Conservation (phyloP, 2,329 filamentous ascomycete genomes). For the Byssothecium circinans region DNA sequence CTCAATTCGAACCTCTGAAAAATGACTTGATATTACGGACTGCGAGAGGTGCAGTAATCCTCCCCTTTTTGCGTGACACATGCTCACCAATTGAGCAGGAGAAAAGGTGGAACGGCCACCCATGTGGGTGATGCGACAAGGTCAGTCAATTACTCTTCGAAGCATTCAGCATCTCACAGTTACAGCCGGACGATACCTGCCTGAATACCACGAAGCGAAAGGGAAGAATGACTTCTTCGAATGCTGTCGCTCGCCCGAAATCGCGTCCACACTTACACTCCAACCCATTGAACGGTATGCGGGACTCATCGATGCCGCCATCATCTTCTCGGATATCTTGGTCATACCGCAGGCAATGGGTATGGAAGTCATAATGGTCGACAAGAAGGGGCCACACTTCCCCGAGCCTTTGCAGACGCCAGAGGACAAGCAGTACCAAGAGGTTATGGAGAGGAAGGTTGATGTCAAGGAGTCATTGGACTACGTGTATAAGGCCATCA, state of each 20-base stretch:
- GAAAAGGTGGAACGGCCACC: slow-evolving; percentile 89
- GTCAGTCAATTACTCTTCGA: slow-evolving; percentile 51
- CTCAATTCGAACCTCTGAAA: slow-evolving; percentile 78
- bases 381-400: slow-evolving; percentile 95
- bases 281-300: slow-evolving; percentile 92
- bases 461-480: slow-evolving; percentile 81
- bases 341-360: slow-evolving; percentile 98
- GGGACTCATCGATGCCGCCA: slow-evolving; percentile 90
- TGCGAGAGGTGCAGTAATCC: slow-evolving; percentile 68
- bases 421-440: slow-evolving; percentile 77
- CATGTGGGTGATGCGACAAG: slow-evolving; percentile 99
- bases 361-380: slow-evolving; percentile 98
- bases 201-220: slow-evolving; percentile 96
- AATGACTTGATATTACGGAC: slow-evolving; percentile 92
- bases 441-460: slow-evolving; percentile 76
- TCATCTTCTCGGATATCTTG: slow-evolving; percentile 98
- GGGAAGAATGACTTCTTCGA: slow-evolving; percentile 92
- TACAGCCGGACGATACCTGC: slow-evolving; percentile 89
- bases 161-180: slow-evolving; percentile 12
- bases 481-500: slow-evolving; percentile 96
- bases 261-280: slow-evolving; percentile 89
- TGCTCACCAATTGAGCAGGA: slow-evolving; percentile 56
- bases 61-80: background rate
- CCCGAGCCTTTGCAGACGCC: slow-evolving; percentile 79
- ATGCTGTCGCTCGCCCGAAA: slow-evolving; percentile 90